Conservation (phyloP, 768 basidiomycete species). For the Amanita pallidorosea region DNA sequence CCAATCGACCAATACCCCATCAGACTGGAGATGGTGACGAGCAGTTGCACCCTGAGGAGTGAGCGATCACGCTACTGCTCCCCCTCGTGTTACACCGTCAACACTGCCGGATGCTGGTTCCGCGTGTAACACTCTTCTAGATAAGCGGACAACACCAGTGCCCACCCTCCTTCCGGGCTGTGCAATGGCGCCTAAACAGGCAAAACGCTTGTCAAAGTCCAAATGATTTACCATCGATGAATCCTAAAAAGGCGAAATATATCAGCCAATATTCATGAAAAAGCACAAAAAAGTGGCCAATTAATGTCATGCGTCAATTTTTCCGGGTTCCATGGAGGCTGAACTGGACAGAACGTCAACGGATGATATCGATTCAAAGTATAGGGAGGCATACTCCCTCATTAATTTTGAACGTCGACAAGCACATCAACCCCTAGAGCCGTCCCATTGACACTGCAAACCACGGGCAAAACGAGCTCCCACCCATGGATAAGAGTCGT, state of each 20-base stretch:
- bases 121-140: slow-evolving; percentile 1
- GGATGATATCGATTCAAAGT: neutral
- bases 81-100: slow-evolving; percentile 2
- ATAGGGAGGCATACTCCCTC: neutral
- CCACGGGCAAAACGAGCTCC: neutral
- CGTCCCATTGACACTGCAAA: neutral
- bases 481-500: neutral
- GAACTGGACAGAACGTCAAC: neutral
- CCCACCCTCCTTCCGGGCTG: slow-evolving; percentile 1
- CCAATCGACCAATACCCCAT: neutral
- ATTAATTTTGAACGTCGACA: neutral
- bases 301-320: neutral
- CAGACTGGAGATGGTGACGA: neutral
- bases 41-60: too few relatives aligned
- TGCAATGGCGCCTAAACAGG: neutral
- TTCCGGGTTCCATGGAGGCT: neutral
- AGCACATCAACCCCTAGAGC: neutral
- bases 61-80: neutral
- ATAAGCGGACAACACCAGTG: slow-evolving; percentile 2
- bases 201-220: neutral
- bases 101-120: neutral
- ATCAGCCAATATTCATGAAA: neutral
- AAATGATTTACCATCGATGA: too few relatives aligned
- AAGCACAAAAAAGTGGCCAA: neutral
- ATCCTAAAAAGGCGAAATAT: too few relatives aligned